These are phyloP conservation scores for Calonectria hawksworthii DNA, from an alignment of 2,329 filamentous ascomycete species.

Conservation along the genomic window DNA sequence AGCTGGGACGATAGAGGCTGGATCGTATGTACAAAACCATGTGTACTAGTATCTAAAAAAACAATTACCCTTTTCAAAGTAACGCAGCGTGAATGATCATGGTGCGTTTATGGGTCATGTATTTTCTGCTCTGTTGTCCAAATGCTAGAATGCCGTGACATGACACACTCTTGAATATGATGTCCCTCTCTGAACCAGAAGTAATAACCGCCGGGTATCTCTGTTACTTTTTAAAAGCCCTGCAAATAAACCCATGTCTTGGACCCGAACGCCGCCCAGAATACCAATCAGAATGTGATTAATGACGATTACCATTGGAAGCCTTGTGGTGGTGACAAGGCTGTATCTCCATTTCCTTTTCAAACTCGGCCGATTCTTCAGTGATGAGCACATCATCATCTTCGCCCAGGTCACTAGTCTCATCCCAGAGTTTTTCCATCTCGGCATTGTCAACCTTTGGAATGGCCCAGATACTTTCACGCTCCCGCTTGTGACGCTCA, in stretches of 20 bases:
- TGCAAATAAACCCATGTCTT: conserved; percentile 24
- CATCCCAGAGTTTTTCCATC: conserved; percentile 86
- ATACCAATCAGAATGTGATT: conserved; percentile 22
- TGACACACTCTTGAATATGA: conserved; percentile 12
- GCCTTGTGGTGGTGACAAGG: conserved; percentile 55
- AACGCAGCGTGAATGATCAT: conserved; percentile 2
- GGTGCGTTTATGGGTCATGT: conserved; percentile 12
- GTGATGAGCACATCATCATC: conserved; percentile 84
- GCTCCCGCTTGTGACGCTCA: conserved; percentile 90
- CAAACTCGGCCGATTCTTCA: conserved; percentile 76
- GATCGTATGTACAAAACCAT: conserved; percentile 56
- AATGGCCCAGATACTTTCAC: conserved; percentile 95
- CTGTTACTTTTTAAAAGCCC: conserved; percentile 35
- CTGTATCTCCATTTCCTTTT: conserved; percentile 57
- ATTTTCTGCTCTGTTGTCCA: not conserved
- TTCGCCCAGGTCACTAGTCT: conserved; percentile 87
- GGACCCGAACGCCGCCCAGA: conserved; percentile 48
- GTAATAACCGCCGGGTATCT: conserved; percentile 48
- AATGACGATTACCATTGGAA: conserved; percentile 50
- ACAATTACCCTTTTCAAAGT: conserved; percentile 37
- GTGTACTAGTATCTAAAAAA: conserved; percentile 55
- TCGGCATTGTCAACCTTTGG: conserved; percentile 74
- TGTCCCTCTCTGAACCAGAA: conserved; percentile 26
- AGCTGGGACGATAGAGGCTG: conserved; percentile 50
- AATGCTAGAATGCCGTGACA: conserved; percentile 11